Evolutionary conservation across 106 monocot genomes (phyloP).

Genomic region (Acorus calamus): DNA sequence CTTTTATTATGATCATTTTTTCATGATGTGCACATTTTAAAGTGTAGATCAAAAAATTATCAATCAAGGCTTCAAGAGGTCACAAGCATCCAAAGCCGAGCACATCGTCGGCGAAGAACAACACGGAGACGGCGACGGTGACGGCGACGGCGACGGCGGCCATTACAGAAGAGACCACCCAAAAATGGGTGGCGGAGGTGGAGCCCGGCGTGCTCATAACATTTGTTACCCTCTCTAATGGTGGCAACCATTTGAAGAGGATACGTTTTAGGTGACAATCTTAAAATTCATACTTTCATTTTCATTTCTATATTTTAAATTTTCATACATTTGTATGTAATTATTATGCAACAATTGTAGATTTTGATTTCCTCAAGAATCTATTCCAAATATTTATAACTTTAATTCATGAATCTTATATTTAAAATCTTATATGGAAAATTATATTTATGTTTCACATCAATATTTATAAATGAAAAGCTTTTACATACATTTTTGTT

Average conservation of each 20-base stretch:
- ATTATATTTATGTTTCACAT: no score
- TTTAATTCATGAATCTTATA: no score
- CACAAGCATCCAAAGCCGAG: neutral
- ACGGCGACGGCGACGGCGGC: neutral
- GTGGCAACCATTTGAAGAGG: conserved; percentile 27
- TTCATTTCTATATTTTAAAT: no score
- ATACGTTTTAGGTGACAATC: conserved; percentile 34
- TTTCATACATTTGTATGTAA: no score
- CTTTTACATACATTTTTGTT: neutral
- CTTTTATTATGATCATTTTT: no score
- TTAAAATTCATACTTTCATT: neutral
- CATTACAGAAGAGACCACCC: conserved; percentile 9
- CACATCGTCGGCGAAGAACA: neutral
- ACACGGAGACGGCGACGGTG: neutral
- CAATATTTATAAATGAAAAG: no score
- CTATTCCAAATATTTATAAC: no score
- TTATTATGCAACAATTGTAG: no score
- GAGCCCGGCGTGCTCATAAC: conserved; percentile 40
- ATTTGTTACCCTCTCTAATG: conserved; percentile 20
- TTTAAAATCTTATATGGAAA: no score
- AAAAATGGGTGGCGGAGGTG: conserved; percentile 50
- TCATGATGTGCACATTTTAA: neutral
- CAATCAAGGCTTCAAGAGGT: conserved; percentile 12
- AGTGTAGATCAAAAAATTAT: conserved; percentile 18
- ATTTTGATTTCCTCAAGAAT: no score